Percentiles rank a stretch among this genome's conserved stretches.
Conservation (phyloP, 176 grass and related monocot species). For the Eleusine coracana region DNA sequence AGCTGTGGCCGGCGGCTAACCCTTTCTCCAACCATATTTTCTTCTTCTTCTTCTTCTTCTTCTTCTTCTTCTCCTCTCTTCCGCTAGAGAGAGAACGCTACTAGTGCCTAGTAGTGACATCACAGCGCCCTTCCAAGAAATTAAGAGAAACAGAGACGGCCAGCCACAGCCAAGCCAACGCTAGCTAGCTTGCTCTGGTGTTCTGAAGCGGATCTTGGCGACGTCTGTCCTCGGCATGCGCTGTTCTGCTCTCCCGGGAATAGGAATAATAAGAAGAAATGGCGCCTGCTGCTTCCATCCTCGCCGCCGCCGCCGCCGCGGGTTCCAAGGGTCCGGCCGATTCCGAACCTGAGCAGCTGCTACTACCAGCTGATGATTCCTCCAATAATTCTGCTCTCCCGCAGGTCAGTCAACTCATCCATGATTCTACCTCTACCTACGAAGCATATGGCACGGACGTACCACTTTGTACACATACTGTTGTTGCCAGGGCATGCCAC, state of each 20-base stretch:
- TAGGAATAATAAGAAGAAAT: background rate
- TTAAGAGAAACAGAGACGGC: too few relatives aligned
- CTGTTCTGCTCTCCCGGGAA: background rate
- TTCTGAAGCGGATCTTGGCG: constrained; percentile 2
- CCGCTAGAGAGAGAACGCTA: background rate
- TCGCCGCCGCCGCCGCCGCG: background rate
- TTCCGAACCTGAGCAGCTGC: constrained; percentile 23
- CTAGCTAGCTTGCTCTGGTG: background rate
- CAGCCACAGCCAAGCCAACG: background rate
- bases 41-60: background rate
- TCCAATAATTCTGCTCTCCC: background rate
- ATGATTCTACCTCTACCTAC: background rate
- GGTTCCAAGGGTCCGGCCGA: constrained; percentile 23
- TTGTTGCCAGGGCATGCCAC: too few relatives aligned
- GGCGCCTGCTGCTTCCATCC: constrained; percentile 46
- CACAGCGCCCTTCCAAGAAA: background rate
- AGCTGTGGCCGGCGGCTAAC: background rate
- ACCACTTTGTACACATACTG: background rate
- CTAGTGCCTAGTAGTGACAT: background rate
- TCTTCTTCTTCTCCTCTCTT: too few relatives aligned
- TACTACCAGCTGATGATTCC: background rate
- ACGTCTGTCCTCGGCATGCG: constrained; percentile 29
- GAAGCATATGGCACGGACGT: too few relatives aligned
- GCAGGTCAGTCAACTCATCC: constrained; percentile 23
- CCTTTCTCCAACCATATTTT: background rate